A percentile compares a stretch with the other conserved stretches of the same genome.
phyloP scores from a whole-genome alignment of 2,329 filamentous ascomycete genomes.

The Pseudogymnoascus sp. region DNA sequence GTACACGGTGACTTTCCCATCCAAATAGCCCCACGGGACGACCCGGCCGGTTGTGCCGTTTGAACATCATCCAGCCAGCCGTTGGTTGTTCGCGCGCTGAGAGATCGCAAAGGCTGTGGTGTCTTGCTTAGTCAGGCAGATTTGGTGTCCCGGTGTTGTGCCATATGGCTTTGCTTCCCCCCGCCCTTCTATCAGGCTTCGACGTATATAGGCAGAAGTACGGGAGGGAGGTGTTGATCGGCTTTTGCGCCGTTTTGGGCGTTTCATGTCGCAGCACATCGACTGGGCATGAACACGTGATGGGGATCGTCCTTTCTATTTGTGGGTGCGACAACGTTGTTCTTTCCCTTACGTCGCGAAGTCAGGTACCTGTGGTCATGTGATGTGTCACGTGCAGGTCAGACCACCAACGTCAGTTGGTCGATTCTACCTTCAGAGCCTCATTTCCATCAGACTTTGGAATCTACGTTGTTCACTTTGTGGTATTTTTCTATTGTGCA shows the following conservation, averaged over 20 bases:
- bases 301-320: background rate
- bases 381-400: background rate
- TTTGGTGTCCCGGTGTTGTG: background rate
- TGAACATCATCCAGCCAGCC: background rate
- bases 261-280: too few species aligned
- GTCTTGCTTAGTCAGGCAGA: background rate
- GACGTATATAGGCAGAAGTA: too few species aligned
- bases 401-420: background rate
- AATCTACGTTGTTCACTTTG: background rate
- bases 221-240: too few species aligned
- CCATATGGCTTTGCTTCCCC: too few species aligned
- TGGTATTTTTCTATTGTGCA: background rate
- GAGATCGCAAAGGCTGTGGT: background rate
- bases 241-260: too few species aligned
- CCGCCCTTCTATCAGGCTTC: too few species aligned
- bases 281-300: too few species aligned
- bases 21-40: background rate
- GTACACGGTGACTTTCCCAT: background rate
- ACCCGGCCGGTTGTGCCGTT: background rate
- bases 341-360: background rate
- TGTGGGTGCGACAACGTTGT: background rate
- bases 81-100: background rate
- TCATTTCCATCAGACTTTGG: background rate
- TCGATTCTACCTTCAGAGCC: background rate
- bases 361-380: background rate